Evolutionary conservation across 768 basidiomycete species (phyloP), one percentile per base, ranked within the genome.

Genomic region (Leccinum obscurum): DNA sequence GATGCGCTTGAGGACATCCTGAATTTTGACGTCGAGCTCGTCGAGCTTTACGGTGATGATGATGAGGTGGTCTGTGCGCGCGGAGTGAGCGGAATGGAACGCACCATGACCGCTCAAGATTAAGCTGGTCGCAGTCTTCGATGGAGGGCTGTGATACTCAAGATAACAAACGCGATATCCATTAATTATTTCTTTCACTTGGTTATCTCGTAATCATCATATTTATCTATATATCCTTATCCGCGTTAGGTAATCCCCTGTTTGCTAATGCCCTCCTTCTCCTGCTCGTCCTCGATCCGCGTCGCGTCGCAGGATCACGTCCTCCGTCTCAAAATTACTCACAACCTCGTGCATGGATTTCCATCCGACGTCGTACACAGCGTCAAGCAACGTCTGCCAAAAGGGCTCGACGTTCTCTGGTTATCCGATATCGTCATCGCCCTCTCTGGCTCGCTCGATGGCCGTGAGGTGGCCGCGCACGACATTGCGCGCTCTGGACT

Each of bases 21-120:
- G 87, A 73, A 95, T 93, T 85, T 95, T 95, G 84, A 88, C 87
- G 85, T 94, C 92, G 77, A 93, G 80, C 77, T 92, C 89, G 70
- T 72, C 70, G 54, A 75, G 64, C 74, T 75, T 61, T 54, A 46
- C 24, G n/a, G 28, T 17, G 15, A 49, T 4, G 22, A 6, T 55
- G 61, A 56, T 66, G 22, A 65, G 50, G 34, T 11, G 28, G 52
- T 22, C 9, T 20, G 49, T 28, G 30, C 14, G 61, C 62, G 34
- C 20, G 57, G 62, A 56, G 52, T 3, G 32, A 41, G 48, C 59
- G 65, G 66, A 52, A 46, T 41, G 63, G 34, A 4, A 57, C 73
- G 39, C 54, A 76, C 73, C 73, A 74, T 74, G 65, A 70, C 70
- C 69, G 53, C 60, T 52, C 60, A 57, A 41, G 64, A 71, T 62